These are phyloP conservation scores for Zanthoxylum bungeanum DNA, from an alignment of 345 rosid genomes.

Conservation along the genomic window DNA sequence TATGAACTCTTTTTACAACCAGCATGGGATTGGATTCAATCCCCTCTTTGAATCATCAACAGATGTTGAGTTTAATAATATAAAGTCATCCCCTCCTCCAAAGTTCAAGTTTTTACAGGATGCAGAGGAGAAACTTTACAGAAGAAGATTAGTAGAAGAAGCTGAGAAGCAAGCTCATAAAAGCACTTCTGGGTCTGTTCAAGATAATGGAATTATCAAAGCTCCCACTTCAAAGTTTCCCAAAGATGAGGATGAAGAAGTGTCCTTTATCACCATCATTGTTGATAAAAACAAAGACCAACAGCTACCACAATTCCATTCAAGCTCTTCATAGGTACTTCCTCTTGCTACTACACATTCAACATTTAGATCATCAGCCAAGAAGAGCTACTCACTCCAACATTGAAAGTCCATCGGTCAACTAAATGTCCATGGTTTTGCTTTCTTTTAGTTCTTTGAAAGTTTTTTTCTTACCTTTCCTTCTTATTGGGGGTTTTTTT, in stretches of 20 bases:
- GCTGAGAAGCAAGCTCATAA: constrained; percentile 18
- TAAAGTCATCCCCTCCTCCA: constrained; percentile 77
- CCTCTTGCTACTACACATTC: constrained; percentile 38
- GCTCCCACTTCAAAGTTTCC: constrained; percentile 19
- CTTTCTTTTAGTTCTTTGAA: too few species aligned
- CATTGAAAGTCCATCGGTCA: constrained; percentile 18
- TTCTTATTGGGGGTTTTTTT: constrained; percentile 10
- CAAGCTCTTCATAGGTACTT: constrained; percentile 41
- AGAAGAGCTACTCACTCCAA: constrained; percentile 14
- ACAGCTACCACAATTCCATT: constrained; percentile 22
- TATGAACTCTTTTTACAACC: constrained; percentile 29
- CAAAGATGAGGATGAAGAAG: constrained; percentile 51
- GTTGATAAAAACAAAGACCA: constrained; percentile 44
- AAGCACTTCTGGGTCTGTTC: constrained; percentile 12
- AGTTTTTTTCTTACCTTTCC: background rate
- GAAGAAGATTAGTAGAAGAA: constrained; percentile 41
- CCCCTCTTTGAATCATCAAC: constrained; percentile 54
- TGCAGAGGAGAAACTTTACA: constrained; percentile 85
- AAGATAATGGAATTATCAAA: constrained; percentile 12
- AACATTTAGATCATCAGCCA: constrained; percentile 30
- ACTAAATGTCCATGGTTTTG: background rate
- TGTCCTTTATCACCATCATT: constrained; percentile 47
- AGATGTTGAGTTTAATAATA: constrained; percentile 76
- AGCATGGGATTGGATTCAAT: constrained; percentile 45
- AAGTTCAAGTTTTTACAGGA: constrained; percentile 90